Conservation (phyloP, 1,139 yeast species). For the Kluyveromyces sp. region DNA sequence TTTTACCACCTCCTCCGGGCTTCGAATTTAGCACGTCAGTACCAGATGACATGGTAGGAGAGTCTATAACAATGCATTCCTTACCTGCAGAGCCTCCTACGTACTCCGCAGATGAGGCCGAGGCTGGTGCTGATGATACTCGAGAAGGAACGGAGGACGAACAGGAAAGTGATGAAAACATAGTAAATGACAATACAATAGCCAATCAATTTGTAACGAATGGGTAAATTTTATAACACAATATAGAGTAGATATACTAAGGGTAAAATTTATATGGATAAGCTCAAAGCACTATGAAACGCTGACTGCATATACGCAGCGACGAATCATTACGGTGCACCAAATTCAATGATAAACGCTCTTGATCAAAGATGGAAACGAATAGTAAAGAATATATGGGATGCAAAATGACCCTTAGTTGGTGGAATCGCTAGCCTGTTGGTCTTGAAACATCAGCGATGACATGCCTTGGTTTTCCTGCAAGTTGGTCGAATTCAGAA, state of each 20-base stretch:
- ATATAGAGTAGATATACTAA: conserved; percentile 1
- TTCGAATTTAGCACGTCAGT: conserved; percentile 31
- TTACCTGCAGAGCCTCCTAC: conserved; percentile 35
- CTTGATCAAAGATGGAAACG: background rate
- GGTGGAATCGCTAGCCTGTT: conserved; percentile 4
- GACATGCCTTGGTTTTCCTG: conserved; percentile 5
- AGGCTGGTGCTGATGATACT: background rate
- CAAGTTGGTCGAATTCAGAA: conserved; percentile 8
- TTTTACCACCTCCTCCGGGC: conserved; percentile 33
- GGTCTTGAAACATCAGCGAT: conserved; percentile 5
- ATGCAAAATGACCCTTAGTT: conserved; percentile 1
- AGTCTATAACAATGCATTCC: conserved; percentile 30
- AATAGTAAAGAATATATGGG: background rate
- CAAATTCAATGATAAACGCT: background rate
- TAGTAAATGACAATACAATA: conserved; percentile 17
- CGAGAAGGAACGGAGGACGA: conserved; percentile 2
- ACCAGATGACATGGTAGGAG: conserved; percentile 17
- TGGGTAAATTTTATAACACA: conserved; percentile 3
- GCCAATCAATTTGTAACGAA: conserved; percentile 22
- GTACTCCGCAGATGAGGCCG: conserved; percentile 27
- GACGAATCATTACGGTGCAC: background rate
- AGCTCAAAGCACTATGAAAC: background rate
- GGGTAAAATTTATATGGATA: background rate
- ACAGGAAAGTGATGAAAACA: conserved; percentile 19
- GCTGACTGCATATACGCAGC: background rate